Conservation (phyloP, 176 grass and related monocot genomes). For the Eleusine indica region DNA sequence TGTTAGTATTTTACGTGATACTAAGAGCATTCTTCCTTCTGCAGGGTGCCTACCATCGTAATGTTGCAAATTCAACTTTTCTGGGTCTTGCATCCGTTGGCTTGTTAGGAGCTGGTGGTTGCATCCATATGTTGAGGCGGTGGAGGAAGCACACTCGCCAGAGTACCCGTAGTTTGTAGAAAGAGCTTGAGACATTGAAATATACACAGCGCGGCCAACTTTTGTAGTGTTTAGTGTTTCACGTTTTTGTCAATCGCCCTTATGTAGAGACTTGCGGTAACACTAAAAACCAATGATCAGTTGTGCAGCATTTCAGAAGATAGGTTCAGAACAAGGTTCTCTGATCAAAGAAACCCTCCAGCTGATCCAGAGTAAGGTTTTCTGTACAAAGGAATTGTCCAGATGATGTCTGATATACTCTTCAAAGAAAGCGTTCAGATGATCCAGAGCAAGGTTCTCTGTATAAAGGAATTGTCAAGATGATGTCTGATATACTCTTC, state of each 20-base stretch:
- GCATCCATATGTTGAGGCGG: conserved; percentile 60
- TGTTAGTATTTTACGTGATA: not conserved
- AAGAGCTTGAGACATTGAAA: not conserved
- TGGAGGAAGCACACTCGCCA: conserved; percentile 69
- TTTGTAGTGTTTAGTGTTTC: conserved; percentile 23
- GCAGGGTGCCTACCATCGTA: conserved; percentile 58
- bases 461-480: not conserved
- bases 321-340: not conserved
- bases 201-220: not conserved
- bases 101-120: conserved; percentile 59
- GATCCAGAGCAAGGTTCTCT: not conserved
- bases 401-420: not conserved
- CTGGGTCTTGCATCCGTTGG: conserved; percentile 66
- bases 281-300: not conserved
- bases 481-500: not conserved
- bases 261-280: not conserved
- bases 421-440: not conserved
- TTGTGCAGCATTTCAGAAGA: not conserved
- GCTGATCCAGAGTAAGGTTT: not conserved
- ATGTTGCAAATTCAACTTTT: conserved; percentile 66
- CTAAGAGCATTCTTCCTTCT: conserved; percentile 21
- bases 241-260: not conserved
- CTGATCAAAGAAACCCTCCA: not conserved
- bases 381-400: conserved; percentile 3
- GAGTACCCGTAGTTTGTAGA: conserved; percentile 61